Base-by-base conservation (phyloP, 441 rosid genomes). In the Mallotus japonicus region DNA sequence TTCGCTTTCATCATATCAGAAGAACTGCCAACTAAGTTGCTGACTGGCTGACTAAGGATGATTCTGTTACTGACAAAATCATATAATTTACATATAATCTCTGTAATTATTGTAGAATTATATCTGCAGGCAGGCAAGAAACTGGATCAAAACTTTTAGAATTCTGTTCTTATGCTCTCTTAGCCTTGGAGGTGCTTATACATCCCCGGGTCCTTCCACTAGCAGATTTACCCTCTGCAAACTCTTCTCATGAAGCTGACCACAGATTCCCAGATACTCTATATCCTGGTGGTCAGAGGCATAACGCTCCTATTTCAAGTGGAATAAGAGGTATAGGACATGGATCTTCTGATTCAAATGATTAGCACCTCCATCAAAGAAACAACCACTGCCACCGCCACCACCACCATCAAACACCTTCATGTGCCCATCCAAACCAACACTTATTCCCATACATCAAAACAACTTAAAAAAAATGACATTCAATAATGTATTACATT, bases 131-230 rank as follows among this genome's bases (percentile, higher is more conserved):
- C 63, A 86, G 85, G 73, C 84, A 69, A 72, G 86, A 86, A 78
- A 84, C 84, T 28, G 92, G 86, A 71, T 81, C 83, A 57, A 69
- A 81, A 84, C 75, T 90, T 67, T 79, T 88, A 4, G 89, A 81
- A 66, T 86, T 89, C 69, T 95, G 99, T 76, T 87, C 86, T 32
- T 75, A 83, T 55, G 96, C 99, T 46, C 83, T 93, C 73, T 77
- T 87, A 75, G 82, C 89, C 63, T 82, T 91, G 83, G 99, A 90
- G 84, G 91, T 87, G 71, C 87, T 93, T 73, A 86, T 93, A 66
- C 98, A 91, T 83, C 97, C 97, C 1, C 82, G 97, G 78, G 88
- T 82, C 54, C 90, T 87, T 73, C 91, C 97, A 6, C 66, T 87
- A 57, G 82, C 78, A 28, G 84, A 84, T 79, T 80, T 79, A 40